Evolutionary conservation across 768 basidiomycete genomes (phyloP), one percentile per base, ranked within the genome.

Genomic region (Boletus rubescentipes): DNA sequence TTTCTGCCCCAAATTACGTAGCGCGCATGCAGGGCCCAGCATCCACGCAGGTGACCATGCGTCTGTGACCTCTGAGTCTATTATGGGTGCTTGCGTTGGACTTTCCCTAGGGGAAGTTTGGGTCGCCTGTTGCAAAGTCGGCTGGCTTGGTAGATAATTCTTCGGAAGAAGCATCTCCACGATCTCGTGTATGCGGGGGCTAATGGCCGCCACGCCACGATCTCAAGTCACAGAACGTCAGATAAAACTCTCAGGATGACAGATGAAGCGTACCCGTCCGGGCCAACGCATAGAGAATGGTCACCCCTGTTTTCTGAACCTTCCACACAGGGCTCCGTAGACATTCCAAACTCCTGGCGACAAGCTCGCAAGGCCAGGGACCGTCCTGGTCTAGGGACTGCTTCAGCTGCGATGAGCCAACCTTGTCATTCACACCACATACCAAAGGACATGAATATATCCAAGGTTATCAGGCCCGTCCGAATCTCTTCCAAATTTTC

Each of bases 21-120:
- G 30, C 11, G 66, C 66, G 29, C 58, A 67, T 18, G 65, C 57
- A 5, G 66, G 63, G 31, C 65, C 65, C 53, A 67, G 11, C 63
- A 67, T 60, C 57, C 49, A 50, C 5, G 66, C 61, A 51, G 57
- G 49, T 15, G 32, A 31, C 30, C 5, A 31, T 37, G 37, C 0
- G 3, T 54, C 36, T 2, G 34, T 1, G 16, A 26, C 9, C 7
- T 16, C 36, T 26, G 26, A 26, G 26, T 3, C 6, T 6, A 6
- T 26, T 26, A 6, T 6, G 26, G 26, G 4, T 4, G 26, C 4
- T 26, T 26, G 26, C 26, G 26, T 26, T 26, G 3, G 26, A 26
- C 26, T 6, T 6, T 26, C 26, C 4, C 26, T 6, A 26, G 26
- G 26, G 1, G 39, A 34, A n/a, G 26, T 16, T 14, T 34, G 12